Base-by-base conservation (phyloP, 176 grass and related monocot genomes). In the Ampelocalamus luodianensis region DNA sequence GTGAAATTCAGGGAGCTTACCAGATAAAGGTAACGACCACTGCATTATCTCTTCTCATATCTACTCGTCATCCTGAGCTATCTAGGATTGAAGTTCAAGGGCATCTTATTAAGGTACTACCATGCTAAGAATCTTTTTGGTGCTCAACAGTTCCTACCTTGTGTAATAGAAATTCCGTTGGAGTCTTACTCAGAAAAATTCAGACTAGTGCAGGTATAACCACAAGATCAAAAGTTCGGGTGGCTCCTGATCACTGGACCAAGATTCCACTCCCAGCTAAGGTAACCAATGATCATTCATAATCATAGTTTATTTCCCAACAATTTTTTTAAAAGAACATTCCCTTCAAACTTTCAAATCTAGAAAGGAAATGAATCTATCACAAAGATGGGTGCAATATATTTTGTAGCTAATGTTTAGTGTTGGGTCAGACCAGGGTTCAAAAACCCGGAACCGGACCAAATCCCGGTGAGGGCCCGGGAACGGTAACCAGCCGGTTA, bases 11-110 rank as follows among this genome's bases (percentile, higher is more conserved):
- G 68, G 96, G 96, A 83, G 86, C 91, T 39, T 98, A 98, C 81
- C 96, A 98, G 85, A 98, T 98, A 92, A 98, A 95, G 68, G 91
- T 98, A 63, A 98, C 96, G 63, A 93, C 96, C 26, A 94, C 91
- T 65, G 96, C 93, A 66, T 87, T 98, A 87, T 88, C 87, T 87
- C 88, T 98, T 85, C 90, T 98, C 44, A 59, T 98, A 78, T 93
- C 90, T 65, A 91, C 91, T 27, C 77, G 85, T 73, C 84, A 95
- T 86, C 80, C 72, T 12, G 93, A 95, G 73, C 74, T 98, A 78
- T 89, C 83, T 62, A 95, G 88, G 82, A 67, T 98, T 73, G 92
- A 93, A 95, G 91, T 98, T 51, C 84, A 95, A 79, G 96, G 96
- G 32, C 80, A 93, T 94, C 83, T 98, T 84, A 89, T 98, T 68